Base-by-base conservation (phyloP, 2,329 filamentous ascomycete species). In the Blastomyces emzantsi region DNA sequence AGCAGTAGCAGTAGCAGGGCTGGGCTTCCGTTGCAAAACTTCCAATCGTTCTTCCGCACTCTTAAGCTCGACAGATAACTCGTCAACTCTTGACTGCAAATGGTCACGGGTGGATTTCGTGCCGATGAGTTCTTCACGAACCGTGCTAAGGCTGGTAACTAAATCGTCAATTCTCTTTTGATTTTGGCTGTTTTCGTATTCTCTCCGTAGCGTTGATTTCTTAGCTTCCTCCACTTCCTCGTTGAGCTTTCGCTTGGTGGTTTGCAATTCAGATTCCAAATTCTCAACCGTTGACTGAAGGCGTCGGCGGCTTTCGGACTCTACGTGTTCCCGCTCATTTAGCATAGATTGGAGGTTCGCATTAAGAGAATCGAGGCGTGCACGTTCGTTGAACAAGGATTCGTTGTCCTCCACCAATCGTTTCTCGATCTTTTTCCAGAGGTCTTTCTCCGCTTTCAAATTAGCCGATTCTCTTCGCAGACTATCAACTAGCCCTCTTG, bases 131-230 rank as follows among this genome's bases (percentile, higher is more conserved):
- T 97, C 92, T 74, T 97, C 92, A 55, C 93, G 90, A 60, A 88
- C 86, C 65, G 91, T 86, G 68, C 90, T 83, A 51, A 97, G 80
- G 70, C 86, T 93, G 41, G 87, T 82, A 66, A 93, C 88, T 56
- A 99, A 84, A 71, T 97, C 93, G 68, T 99, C 93, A 65, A 97
- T 94, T 61, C 92, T 87, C 75, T 92, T 94, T 74, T 96, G 91
- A 60, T 85, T 87, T 73, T 97, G 91, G 68, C 91, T 88, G 52
- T 88, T 85, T 66, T 99, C 94, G 67, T 90, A 97, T 71, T 97
- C 93, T 70, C 95, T 92, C 64, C 93, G 87, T 60, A 94, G 80
- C 65, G 89, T 83, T 43, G 89, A 79, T 74, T 95, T 93, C 80
- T 92, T 95, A 68, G 82, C 85, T 67, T 96, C 92, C 66, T 97